A percentile compares a stretch with the other conserved stretches of the same genome.
These are phyloP conservation scores for Pleurotus cornucopiae DNA, from an alignment of 768 basidiomycete genomes.

Conservation along the genomic window DNA sequence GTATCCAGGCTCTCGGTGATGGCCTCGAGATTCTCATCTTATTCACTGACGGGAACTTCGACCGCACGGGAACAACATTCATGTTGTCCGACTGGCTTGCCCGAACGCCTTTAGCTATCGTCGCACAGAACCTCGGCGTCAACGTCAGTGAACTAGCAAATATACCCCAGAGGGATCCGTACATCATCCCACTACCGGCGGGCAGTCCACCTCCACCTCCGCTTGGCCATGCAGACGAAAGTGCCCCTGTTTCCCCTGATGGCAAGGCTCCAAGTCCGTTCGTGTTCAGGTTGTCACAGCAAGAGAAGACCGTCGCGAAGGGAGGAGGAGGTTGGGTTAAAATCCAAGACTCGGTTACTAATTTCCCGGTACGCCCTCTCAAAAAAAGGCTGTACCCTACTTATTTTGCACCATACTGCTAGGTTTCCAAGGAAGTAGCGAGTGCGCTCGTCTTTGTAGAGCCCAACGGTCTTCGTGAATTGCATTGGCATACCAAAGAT, in stretches of 20 bases:
- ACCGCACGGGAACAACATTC: conserved; percentile 13
- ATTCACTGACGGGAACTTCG: conserved; percentile 15
- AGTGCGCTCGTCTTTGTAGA: conserved; percentile 13
- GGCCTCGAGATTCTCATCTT: conserved; percentile 14
- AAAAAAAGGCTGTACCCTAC: not conserved
- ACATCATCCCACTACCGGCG: conserved; percentile 9
- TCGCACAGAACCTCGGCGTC: conserved; percentile 14
- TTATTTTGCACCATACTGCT: not conserved
- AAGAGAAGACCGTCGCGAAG: conserved; percentile 12
- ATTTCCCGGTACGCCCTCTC: conserved; percentile 9
- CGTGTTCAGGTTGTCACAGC: conserved; percentile 13
- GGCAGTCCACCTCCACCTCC: conserved; percentile 12
- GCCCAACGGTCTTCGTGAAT: conserved; percentile 13
- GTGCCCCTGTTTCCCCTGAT: conserved; percentile 12
- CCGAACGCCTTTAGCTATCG: conserved; percentile 12
- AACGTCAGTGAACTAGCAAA: conserved; percentile 9
- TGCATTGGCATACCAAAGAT: conserved; percentile 15
- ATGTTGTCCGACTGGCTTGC: conserved; percentile 17
- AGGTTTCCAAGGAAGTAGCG: conserved; percentile 12
- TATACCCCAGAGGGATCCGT: conserved; percentile 15
- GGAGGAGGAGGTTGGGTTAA: conserved; percentile 15
- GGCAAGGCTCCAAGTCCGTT: conserved; percentile 14
- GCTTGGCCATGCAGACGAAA: conserved; percentile 10
- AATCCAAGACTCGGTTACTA: conserved; percentile 14
- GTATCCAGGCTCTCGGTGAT: conserved; percentile 13